Percentiles rank a stretch among this genome's conserved stretches.
phyloP scores from a whole-genome alignment of 768 basidiomycete genomes.

The Suillus brevipes region DNA sequence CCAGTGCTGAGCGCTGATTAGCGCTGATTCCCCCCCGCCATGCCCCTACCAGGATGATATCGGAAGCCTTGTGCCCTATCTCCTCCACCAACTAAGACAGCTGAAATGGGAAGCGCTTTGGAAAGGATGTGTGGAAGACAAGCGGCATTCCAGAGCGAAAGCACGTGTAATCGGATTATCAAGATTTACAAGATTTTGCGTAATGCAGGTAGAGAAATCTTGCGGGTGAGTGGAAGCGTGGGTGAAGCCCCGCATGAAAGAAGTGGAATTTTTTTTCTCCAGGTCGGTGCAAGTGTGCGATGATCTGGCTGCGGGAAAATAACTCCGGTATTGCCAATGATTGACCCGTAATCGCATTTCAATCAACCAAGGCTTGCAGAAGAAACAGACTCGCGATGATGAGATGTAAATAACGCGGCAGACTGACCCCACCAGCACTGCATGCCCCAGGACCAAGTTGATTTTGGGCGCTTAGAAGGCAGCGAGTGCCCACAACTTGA shows the following conservation, averaged over 20 bases:
- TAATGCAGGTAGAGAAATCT: constrained; percentile 45
- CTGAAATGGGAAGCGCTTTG: constrained; percentile 59
- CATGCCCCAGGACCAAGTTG: constrained; percentile 47
- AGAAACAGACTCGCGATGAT: constrained; percentile 19
- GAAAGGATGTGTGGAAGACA: constrained; percentile 48
- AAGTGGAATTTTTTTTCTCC: constrained; percentile 57
- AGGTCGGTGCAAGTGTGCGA: constrained; percentile 17
- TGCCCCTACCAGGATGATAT: constrained; percentile 72
- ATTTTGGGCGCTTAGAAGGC: constrained; percentile 41
- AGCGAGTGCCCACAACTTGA: constrained; percentile 31
- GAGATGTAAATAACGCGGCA: constrained; percentile 30
- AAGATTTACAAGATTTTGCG: constrained; percentile 48
- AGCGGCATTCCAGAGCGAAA: constrained; percentile 72
- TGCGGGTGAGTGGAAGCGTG: constrained; percentile 58
- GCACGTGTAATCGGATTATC: constrained; percentile 45
- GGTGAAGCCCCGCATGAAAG: constrained; percentile 61
- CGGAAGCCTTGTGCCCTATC: constrained; percentile 54
- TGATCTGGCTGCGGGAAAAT: constrained; percentile 23
- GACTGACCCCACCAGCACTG: constrained; percentile 37
- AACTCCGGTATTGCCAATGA: constrained; percentile 12
- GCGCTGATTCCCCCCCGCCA: constrained; percentile 70
- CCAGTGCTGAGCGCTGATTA: too few species aligned
- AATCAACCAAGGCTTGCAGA: neutral
- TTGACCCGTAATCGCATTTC: neutral
- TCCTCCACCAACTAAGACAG: constrained; percentile 64